Conservation (phyloP, 768 basidiomycete genomes). For the Tylopilus plumbeoviolaceoides region DNA sequence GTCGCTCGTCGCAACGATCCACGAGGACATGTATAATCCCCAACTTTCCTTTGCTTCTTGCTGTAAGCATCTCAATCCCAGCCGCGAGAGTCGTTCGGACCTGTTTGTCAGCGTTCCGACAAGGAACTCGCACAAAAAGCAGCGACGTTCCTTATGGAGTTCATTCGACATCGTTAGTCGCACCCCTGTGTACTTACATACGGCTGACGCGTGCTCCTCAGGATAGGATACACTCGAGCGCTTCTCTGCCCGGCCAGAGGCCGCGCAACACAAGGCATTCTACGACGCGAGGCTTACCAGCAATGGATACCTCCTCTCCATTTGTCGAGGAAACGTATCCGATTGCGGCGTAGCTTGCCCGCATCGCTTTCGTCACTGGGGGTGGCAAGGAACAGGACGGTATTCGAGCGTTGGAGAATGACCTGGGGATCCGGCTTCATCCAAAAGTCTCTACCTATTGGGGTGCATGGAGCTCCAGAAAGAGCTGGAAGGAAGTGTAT, state of each 20-base stretch:
- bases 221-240: conserved; percentile 43
- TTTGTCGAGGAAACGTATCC: conserved; percentile 39
- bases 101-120: conserved; percentile 37
- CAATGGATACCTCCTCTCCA: conserved; percentile 39
- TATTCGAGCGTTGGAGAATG: conserved; percentile 35
- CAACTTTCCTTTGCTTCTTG: conserved; percentile 45
- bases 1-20: conserved; percentile 37
- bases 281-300: conserved; percentile 39
- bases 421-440: conserved; percentile 35
- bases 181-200: background rate
- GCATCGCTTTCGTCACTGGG: conserved; percentile 38
- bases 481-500: conserved; percentile 46
- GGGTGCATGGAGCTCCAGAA: conserved; percentile 41
- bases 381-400: conserved; percentile 36
- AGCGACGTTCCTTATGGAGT: conserved; percentile 30
- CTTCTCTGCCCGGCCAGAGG: conserved; percentile 32
- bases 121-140: conserved; percentile 41
- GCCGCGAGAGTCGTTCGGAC: background rate
- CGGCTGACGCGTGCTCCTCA: conserved; percentile 13
- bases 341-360: conserved; percentile 49
- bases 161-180: conserved; percentile 39
- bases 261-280: conserved; percentile 37
- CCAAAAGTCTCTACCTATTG: conserved; percentile 40
- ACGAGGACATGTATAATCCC: conserved; percentile 46
- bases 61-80: conserved; percentile 28